A percentile compares a stretch with the other conserved stretches of the same genome.
Conservation (phyloP, 495 filamentous ascomycete genomes). For the Penicillium cosmopolitanum region DNA sequence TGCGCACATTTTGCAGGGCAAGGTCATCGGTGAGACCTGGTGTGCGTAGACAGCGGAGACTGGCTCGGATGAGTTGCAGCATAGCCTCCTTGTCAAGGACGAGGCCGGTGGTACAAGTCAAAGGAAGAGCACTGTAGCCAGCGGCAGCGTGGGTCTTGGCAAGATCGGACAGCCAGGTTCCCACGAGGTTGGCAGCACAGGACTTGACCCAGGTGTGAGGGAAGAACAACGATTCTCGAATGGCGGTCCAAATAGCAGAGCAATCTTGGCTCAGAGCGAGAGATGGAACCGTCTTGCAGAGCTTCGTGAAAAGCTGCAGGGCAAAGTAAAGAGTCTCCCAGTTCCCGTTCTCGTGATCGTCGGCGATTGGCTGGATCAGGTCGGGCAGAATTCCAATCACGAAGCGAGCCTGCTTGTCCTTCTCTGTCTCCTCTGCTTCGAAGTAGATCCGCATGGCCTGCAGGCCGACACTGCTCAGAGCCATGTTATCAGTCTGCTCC, state of each 20-base stretch:
- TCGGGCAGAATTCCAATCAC: conserved; percentile 47
- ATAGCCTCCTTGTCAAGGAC: conserved; percentile 66
- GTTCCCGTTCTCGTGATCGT: conserved; percentile 56
- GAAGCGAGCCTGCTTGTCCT: conserved; percentile 62
- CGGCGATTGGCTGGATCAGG: conserved; percentile 53
- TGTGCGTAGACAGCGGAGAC: conserved; percentile 67
- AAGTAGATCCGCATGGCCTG: conserved; percentile 84
- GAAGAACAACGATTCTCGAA: conserved; percentile 70
- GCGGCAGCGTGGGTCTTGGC: conserved; percentile 60
- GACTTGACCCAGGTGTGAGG: conserved; percentile 77
- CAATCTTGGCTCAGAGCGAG: conserved; percentile 60
- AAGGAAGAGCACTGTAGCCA: conserved; percentile 58
- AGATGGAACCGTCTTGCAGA: conserved; percentile 67
- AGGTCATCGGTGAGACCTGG: conserved; percentile 68
- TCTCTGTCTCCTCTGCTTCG: conserved; percentile 64
- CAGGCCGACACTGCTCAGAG: conserved; percentile 71
- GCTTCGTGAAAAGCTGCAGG: conserved; percentile 67
- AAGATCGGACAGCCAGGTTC: conserved; percentile 77
- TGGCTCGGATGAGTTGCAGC: conserved; percentile 63
- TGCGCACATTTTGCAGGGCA: conserved; percentile 71
- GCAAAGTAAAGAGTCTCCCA: conserved; percentile 82
- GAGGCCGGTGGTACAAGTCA: conserved; percentile 72
- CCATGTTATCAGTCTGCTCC: conserved; percentile 66
- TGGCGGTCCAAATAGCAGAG: conserved; percentile 64
- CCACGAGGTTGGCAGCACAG: conserved; percentile 72